Conservation (phyloP, 257 asterid species). For the Rauvolfia tetraphylla region DNA sequence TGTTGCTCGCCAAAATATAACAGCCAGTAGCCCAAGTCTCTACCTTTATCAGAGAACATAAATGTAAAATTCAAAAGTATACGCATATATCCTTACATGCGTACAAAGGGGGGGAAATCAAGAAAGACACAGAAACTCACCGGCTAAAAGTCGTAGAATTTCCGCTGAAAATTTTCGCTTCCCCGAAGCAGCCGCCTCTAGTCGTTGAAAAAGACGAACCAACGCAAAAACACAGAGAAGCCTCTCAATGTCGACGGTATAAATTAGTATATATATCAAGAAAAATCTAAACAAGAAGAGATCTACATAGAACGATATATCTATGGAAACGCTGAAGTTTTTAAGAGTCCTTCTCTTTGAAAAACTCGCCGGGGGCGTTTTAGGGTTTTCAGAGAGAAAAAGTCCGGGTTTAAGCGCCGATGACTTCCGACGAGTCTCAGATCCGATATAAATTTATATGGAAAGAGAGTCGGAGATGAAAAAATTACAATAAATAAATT, state of each 20-base stretch:
- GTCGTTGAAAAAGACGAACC: not conserved
- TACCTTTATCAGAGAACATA: not conserved
- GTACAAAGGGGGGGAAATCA: not conserved
- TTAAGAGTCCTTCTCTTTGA: not conserved
- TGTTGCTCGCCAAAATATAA: conserved; percentile 5
- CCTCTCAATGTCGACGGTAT: conserved; percentile 19
- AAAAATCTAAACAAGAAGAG: conserved; percentile 16
- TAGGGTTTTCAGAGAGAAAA: conserved; percentile 45
- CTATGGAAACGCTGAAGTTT: conserved; percentile 2
- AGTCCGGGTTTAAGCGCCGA: conserved; percentile 67
- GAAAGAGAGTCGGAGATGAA: not conserved
- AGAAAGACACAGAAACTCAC: conserved; percentile 7
- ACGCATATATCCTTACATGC: conserved; percentile 2
- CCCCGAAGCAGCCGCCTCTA: conserved; percentile 1
- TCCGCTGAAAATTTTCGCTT: not conserved
- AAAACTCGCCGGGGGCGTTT: conserved; percentile 26
- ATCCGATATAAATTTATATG: conserved; percentile 45
- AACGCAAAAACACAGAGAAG: not conserved
- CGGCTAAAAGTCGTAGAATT: conserved; percentile 7
- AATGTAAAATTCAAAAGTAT: not conserved
- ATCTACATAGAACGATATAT: conserved; percentile 27
- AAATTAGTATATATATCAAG: not conserved
- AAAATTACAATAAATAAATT: not conserved
- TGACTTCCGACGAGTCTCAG: conserved; percentile 57
- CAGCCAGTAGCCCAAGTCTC: conserved; percentile 6